Conservation (phyloP, 169 alveolate genomes). For the Eimeria sp. region DNA sequence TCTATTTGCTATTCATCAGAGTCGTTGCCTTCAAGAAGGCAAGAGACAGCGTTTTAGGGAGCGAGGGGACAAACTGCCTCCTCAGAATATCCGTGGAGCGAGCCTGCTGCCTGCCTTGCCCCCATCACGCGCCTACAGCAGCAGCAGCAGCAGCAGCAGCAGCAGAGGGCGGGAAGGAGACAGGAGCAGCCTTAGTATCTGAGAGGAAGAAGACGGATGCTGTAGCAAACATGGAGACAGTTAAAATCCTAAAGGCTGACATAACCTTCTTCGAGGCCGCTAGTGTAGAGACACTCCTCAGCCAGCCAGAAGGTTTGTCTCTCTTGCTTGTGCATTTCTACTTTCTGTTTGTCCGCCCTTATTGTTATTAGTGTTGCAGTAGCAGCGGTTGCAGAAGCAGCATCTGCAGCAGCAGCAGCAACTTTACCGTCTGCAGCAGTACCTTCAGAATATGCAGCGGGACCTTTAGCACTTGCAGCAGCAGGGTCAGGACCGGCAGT, state of each 20-base stretch:
- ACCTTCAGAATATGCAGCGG: neutral
- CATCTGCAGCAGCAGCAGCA: neutral
- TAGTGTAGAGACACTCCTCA: slow-evolving; percentile 35
- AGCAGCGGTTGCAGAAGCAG: neutral
- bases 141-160: slow-evolving; percentile 18
- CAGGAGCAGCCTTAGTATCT: neutral
- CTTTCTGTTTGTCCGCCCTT: neutral
- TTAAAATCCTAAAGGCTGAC: neutral
- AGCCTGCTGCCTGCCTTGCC: slow-evolving; percentile 17
- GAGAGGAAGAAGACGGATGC: neutral
- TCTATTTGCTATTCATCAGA: neutral
- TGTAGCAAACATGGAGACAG: neutral
- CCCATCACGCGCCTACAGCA: slow-evolving; percentile 13
- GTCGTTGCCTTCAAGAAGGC: slow-evolving; percentile 55
- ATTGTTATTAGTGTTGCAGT: neutral
- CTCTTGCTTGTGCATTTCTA: neutral
- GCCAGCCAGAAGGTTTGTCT: neutral
- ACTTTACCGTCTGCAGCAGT: neutral
- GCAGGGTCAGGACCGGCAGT: neutral
- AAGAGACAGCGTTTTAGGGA: neutral
- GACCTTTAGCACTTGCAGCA: neutral
- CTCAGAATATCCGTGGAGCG: slow-evolving; percentile 20
- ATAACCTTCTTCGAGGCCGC: slow-evolving; percentile 40
- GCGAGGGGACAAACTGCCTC: slow-evolving; percentile 29
- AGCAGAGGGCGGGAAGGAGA: neutral